Conservation (phyloP, 352 stramenopile genomes). For the Blastocystis sp. region DNA sequence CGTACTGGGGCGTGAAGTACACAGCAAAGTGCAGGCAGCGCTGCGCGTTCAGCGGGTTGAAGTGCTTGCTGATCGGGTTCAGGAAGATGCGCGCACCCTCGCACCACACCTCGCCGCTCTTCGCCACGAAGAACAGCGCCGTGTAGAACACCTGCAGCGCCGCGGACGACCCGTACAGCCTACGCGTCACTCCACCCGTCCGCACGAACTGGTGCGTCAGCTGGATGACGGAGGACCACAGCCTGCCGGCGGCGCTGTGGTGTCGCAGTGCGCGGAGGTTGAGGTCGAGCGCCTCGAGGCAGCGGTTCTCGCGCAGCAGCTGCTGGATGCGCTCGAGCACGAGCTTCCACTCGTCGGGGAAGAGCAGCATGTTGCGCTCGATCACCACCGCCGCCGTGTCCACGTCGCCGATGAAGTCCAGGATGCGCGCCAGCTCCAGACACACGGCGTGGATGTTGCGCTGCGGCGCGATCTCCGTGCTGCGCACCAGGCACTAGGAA, state of each 20-base stretch:
- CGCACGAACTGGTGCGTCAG: conserved; percentile 52
- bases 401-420: conserved; percentile 34
- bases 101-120: conserved; percentile 85
- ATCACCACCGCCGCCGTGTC: neutral
- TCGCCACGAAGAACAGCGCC: conserved; percentile 81
- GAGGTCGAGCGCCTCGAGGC: neutral
- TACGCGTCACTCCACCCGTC: neutral
- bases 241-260: neutral
- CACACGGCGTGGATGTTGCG: conserved; percentile 29
- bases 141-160: conserved; percentile 72
- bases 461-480: conserved; percentile 28
- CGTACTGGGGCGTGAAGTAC: conserved; percentile 76
- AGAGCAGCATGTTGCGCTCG: conserved; percentile 11
- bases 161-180: conserved; percentile 74
- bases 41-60: conserved; percentile 77
- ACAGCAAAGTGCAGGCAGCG: conserved; percentile 81
- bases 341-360: conserved; percentile 53
- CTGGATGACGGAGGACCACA: conserved; percentile 65
- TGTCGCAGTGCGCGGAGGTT: neutral
- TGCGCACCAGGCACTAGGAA: conserved; percentile 30
- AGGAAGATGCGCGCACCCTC: conserved; percentile 74
- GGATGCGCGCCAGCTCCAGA: conserved; percentile 35
- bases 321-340: conserved; percentile 38
- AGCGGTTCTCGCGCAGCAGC: neutral
- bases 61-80: too few species aligned